Percentiles rank a stretch among this genome's conserved stretches.
phyloP scores from a whole-genome alignment of 805 yeast genomes.

The Isabelozyma pseudorhagii region DNA sequence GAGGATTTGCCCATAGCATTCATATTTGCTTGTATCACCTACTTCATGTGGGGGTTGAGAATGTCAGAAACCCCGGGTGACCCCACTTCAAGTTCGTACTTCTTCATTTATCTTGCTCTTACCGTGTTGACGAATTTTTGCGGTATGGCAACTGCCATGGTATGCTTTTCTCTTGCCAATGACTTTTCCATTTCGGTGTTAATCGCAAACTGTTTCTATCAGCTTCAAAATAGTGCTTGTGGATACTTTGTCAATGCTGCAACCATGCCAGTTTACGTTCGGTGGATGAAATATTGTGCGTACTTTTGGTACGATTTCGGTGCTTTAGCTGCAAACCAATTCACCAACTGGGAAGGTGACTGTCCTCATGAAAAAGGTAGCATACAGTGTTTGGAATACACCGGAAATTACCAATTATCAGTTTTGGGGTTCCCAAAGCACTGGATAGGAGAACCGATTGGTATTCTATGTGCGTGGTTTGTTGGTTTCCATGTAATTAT shows the following conservation, averaged over 20 bases:
- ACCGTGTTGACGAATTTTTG: constrained; percentile 54
- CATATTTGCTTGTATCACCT: constrained; percentile 58
- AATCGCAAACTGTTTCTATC: constrained; percentile 60
- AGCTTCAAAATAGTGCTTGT: constrained; percentile 72
- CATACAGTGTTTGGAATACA: constrained; percentile 37
- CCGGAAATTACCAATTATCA: constrained; percentile 53
- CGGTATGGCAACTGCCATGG: constrained; percentile 54
- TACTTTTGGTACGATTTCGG: constrained; percentile 81
- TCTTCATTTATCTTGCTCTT: constrained; percentile 61
- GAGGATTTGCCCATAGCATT: constrained; percentile 69
- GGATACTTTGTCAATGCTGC: constrained; percentile 76
- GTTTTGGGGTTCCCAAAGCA: constrained; percentile 58
- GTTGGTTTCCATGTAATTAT: constrained; percentile 52
- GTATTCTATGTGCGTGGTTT: constrained; percentile 56
- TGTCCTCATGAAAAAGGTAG: constrained; percentile 36
- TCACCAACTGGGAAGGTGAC: constrained; percentile 56
- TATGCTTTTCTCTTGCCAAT: constrained; percentile 52
- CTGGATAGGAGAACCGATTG: constrained; percentile 68
- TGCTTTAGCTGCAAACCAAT: constrained; percentile 61
- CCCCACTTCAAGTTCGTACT: constrained; percentile 35
- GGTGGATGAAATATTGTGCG: constrained; percentile 79
- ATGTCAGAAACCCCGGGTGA: constrained; percentile 11
- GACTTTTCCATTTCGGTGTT: constrained; percentile 63
- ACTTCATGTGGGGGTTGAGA: constrained; percentile 75
- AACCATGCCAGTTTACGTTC: constrained; percentile 77